Conservation (phyloP, 495 filamentous ascomycete genomes). For the Daldinia caldariorum region DNA sequence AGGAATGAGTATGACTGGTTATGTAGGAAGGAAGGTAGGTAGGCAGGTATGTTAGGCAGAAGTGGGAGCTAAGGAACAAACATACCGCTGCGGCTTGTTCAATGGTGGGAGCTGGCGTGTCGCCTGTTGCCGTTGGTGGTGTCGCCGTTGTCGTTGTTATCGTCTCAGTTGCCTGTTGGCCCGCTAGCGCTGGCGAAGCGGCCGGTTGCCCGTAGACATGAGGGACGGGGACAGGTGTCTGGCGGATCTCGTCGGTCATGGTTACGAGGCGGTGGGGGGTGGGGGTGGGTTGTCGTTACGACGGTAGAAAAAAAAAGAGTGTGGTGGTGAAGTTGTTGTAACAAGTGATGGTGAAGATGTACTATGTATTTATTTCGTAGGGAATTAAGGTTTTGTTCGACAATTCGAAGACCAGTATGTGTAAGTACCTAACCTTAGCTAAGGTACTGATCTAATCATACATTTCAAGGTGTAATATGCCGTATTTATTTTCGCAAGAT, state of each 20-base stretch:
- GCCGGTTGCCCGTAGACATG: conserved; percentile 40
- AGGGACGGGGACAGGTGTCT: conserved; percentile 44
- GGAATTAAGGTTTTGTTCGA: background rate
- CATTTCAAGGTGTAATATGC: background rate
- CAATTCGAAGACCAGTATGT: background rate
- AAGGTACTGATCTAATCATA: background rate
- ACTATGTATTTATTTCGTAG: background rate
- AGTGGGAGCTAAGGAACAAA: conserved; percentile 1
- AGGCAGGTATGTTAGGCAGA: background rate
- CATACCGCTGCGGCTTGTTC: conserved; percentile 36
- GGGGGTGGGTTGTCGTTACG: background rate
- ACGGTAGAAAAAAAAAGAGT: background rate
- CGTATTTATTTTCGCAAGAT: background rate
- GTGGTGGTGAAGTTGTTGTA: background rate
- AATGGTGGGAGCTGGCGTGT: conserved; percentile 7
- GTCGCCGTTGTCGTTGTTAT: too few species aligned
- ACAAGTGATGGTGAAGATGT: background rate
- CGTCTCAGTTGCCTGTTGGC: conserved; percentile 16
- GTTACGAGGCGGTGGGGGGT: background rate
- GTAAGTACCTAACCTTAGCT: background rate
- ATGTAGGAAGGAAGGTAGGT: conserved; percentile 1
- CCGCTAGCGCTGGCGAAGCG: too few species aligned
- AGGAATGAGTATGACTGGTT: background rate
- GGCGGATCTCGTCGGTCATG: conserved; percentile 43
- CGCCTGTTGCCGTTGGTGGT: conserved; percentile 1